These are phyloP conservation scores for Melastoma malabathricum DNA, from an alignment of 345 rosid species.

Conservation along the genomic window DNA sequence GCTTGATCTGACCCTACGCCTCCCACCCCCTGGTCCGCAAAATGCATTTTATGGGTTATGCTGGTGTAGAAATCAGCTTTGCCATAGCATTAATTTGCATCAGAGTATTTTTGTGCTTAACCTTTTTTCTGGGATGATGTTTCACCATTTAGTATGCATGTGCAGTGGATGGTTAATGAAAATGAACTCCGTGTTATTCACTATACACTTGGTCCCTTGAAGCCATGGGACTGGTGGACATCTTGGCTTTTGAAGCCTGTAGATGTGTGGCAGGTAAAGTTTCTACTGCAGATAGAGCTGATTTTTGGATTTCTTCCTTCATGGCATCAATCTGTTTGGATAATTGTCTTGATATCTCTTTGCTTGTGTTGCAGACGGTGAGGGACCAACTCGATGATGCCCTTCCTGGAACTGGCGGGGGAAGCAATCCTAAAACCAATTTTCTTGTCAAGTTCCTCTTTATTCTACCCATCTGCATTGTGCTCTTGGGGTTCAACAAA, in stretches of 20 bases:
- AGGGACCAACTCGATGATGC: constrained; percentile 63
- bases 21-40: no score
- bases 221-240: constrained; percentile 99
- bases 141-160: neutral
- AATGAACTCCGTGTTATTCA: constrained; percentile 78
- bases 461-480: constrained; percentile 51
- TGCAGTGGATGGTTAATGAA: constrained; percentile 98
- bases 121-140: neutral
- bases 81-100: neutral
- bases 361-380: constrained; percentile 30
- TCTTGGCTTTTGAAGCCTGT: constrained; percentile 94
- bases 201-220: constrained; percentile 88
- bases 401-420: constrained; percentile 91
- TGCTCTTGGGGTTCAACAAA: constrained; percentile 35
- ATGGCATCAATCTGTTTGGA: neutral
- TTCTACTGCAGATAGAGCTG: neutral
- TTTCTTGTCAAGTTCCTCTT: constrained; percentile 54
- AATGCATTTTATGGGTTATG: no score
- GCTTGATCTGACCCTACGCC: no score
- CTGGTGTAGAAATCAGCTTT: no score
- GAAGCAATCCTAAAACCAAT: constrained; percentile 57
- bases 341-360: neutral
- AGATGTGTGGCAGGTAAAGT: constrained; percentile 83
- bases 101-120: neutral
- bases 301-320: no score